Evolutionary conservation across 352 stramenopile species (phyloP).

Genomic region (Globisporangium nagaii): DNA sequence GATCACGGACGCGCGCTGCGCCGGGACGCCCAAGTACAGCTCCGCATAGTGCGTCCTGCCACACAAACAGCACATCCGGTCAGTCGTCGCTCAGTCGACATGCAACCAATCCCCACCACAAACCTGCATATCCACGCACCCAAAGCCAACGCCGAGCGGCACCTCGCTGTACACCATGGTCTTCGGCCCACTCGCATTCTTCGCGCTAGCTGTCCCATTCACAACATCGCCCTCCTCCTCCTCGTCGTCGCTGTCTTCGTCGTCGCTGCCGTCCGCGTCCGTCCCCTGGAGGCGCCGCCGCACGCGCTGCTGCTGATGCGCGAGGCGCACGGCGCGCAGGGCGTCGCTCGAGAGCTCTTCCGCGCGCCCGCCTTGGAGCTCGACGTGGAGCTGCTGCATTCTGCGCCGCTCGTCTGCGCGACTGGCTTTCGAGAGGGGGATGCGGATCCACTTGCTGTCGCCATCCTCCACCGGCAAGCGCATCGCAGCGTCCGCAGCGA

Average conservation of each 20-base stretch:
- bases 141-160: conserved; percentile 60
- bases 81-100: not conserved
- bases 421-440: conserved; percentile 14
- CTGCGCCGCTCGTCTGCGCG: not conserved
- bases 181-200: not conserved
- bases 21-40: conserved; percentile 72
- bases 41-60: conserved; percentile 78
- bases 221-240: not conserved
- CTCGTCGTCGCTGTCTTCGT: conserved; percentile 4
- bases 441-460: conserved; percentile 13
- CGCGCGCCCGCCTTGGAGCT: not conserved
- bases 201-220: conserved; percentile 1
- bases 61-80: conserved; percentile 1
- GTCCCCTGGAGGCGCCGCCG: conserved; percentile 27
- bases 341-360: conserved; percentile 4
- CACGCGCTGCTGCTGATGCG: conserved; percentile 43
- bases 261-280: not conserved
- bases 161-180: conserved; percentile 52
- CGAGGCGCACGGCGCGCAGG: conserved; percentile 12
- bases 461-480: not conserved
- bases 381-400: conserved; percentile 9
- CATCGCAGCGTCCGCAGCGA: not conserved
- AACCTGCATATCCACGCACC: conserved; percentile 19
- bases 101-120: not conserved
- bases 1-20: conserved; percentile 81